Percentiles rank a stretch among this genome's conserved stretches.
These are phyloP conservation scores for Chlamydomonas urium DNA, from an alignment of 139 green algal genomes.

Conservation along the genomic window DNA sequence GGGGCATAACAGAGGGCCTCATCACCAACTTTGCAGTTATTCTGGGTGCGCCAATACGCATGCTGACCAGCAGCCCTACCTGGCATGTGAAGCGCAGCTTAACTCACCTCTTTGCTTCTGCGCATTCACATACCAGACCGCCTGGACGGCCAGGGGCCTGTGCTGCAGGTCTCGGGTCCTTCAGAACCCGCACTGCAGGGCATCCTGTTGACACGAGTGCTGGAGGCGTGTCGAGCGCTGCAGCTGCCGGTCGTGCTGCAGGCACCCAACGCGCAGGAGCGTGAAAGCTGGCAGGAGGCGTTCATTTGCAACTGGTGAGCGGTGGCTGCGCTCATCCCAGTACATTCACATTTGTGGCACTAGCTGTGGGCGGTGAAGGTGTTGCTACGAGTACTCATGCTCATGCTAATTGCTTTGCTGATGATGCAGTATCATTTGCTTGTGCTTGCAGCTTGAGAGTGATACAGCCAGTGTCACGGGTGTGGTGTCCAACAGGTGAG, in stretches of 20 bases:
- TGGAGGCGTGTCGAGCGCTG: conserved; percentile 28
- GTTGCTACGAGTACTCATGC: background rate
- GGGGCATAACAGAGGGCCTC: conserved; percentile 43
- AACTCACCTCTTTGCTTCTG: background rate
- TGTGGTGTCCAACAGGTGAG: conserved; percentile 1
- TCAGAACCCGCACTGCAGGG: conserved; percentile 19
- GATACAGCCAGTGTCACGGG: background rate
- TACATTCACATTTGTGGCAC: background rate
- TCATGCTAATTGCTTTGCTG: background rate
- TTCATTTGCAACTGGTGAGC: conserved; percentile 49
- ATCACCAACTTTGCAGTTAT: conserved; percentile 53
- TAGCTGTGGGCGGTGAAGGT: background rate
- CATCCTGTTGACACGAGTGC: conserved; percentile 23
- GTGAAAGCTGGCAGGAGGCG: conserved; percentile 37
- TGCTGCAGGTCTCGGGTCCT: background rate
- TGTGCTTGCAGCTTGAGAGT: background rate
- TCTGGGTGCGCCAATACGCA: background rate
- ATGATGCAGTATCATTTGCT: background rate
- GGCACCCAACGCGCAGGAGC: conserved; percentile 4
- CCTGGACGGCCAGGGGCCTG: background rate
- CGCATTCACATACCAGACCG: background rate
- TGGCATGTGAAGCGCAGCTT: background rate
- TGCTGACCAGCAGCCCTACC: background rate
- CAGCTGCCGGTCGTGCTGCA: conserved; percentile 21
- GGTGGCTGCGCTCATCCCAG: background rate